Percentiles rank a stretch among this genome's conserved stretches.
Conservation (phyloP, 2,329 filamentous ascomycete genomes). For the Fusarium fracticaudum region DNA sequence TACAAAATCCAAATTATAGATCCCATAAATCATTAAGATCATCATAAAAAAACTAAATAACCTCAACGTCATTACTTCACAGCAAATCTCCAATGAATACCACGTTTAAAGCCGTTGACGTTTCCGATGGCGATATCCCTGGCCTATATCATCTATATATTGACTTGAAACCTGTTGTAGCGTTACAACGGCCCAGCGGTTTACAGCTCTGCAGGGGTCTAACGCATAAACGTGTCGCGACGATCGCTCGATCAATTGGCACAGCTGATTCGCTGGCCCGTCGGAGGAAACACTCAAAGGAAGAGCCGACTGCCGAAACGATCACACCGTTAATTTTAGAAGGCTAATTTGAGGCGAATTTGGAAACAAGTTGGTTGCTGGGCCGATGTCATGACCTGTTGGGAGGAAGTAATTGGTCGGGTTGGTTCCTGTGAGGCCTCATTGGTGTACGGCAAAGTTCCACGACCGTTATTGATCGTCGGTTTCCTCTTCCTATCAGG, state of each 20-base stretch:
- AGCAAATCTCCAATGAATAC: background rate
- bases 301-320: slow-evolving; percentile 12
- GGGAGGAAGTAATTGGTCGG: background rate
- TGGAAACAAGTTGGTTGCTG: background rate
- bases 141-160: slow-evolving; percentile 19
- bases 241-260: slow-evolving; percentile 6
- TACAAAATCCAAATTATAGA: slow-evolving; percentile 9
- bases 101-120: slow-evolving; percentile 18
- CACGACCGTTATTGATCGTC: background rate
- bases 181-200: slow-evolving; percentile 13
- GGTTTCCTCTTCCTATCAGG: accelerated
- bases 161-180: slow-evolving; percentile 28
- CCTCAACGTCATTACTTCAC: slow-evolving; percentile 27
- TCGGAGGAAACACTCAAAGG: slow-evolving; percentile 23
- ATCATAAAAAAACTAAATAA: background rate
- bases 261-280: background rate
- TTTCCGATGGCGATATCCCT: slow-evolving; percentile 22
- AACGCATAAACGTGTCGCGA: slow-evolving; percentile 18
- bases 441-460: background rate
- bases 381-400: slow-evolving; percentile 14
- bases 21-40: background rate
- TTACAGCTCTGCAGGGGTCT: slow-evolving; percentile 30
- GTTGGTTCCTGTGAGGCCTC: background rate
- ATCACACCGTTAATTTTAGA: background rate
- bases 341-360: background rate